Conservation (phyloP, 495 filamentous ascomycete species). For the Trichoderma asperelloides region DNA sequence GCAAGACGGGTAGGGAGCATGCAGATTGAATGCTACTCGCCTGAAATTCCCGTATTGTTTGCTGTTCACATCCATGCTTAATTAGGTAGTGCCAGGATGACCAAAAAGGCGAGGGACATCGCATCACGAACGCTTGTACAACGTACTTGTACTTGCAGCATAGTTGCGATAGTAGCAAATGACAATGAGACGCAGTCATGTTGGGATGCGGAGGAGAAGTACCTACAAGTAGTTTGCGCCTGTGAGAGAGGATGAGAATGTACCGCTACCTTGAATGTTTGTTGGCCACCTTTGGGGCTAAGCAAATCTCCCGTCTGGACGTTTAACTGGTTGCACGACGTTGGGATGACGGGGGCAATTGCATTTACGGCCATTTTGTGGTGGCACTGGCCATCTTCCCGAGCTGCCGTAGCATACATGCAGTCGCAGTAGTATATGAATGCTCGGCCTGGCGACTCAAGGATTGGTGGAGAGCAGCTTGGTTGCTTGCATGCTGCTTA, state of each 20-base stretch:
- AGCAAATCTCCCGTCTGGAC: background rate
- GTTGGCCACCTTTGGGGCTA: background rate
- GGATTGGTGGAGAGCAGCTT: background rate
- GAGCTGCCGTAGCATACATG: background rate
- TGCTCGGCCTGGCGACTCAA: background rate
- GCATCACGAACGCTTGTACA: background rate
- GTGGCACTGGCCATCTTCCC: background rate
- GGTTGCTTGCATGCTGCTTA: conserved; percentile 6
- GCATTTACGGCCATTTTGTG: background rate
- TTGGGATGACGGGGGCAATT: background rate
- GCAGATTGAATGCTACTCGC: conserved; percentile 2
- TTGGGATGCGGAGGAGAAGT: background rate
- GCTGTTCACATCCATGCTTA: background rate
- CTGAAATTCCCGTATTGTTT: background rate
- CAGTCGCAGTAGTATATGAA: background rate
- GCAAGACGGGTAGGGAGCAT: background rate
- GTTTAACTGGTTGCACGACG: background rate
- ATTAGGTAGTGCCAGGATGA: background rate
- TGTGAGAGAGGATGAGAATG: background rate
- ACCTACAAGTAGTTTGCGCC: background rate
- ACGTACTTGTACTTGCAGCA: background rate
- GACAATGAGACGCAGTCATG: background rate
- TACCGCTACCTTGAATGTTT: background rate
- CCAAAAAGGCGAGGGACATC: background rate
- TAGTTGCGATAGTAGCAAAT: background rate